Evolutionary conservation across 345 rosid species (phyloP).

Genomic region (Corymbia maculata): DNA sequence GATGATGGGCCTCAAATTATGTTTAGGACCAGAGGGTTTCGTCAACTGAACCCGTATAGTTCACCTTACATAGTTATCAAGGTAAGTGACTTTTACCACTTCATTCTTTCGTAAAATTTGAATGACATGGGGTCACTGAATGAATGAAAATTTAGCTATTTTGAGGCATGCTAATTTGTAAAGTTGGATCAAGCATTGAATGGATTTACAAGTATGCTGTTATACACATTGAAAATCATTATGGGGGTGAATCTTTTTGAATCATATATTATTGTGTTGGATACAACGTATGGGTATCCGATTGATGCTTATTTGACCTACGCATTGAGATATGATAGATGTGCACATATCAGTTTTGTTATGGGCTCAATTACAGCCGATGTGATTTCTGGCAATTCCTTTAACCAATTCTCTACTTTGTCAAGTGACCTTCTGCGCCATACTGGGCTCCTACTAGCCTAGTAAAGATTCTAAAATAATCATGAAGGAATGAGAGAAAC

Average conservation of each 20-base stretch:
- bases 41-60: background rate
- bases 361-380: accelerated
- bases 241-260: accelerated
- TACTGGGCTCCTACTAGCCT: no score
- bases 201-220: background rate
- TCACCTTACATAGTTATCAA: no score
- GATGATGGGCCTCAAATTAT: background rate
- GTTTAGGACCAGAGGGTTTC: background rate
- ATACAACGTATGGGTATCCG: background rate
- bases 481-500: no score
- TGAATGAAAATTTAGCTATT: background rate
- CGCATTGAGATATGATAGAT: background rate
- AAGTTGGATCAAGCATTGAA: background rate
- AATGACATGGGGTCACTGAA: background rate
- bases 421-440: no score
- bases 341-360: background rate
- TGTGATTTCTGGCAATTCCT: background rate
- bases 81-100: background rate
- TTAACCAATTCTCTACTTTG: no score
- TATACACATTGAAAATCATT: background rate
- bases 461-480: no score
- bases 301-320: background rate
- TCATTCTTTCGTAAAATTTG: background rate
- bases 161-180: background rate
- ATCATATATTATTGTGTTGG: background rate